A percentile compares a stretch with the other conserved stretches of the same genome.
These are phyloP conservation scores for apple (Malus domestica) DNA, from an alignment of 306 rosid genomes.

Conservation along the genomic window ASM211411v1 NC_041802.1:4824501-4825000, in stretches of 20 bases:
- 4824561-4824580: constrained; percentile 22
- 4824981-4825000: neutral
- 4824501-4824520: constrained; percentile 89
- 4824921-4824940: neutral
- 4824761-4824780: neutral
- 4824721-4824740: neutral
- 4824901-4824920: neutral
- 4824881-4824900: no score
- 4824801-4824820: neutral
- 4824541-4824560: constrained; percentile 86
- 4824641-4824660: neutral
- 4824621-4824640: neutral
- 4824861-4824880: neutral
- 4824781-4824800: neutral
- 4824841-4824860: neutral
- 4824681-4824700: neutral
- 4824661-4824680: neutral
- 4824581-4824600: neutral
- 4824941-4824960: neutral
- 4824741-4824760: neutral
- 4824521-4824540: constrained; percentile 85
- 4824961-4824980: neutral
- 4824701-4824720: neutral
- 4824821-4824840: neutral
- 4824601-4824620: neutral